Conservation (phyloP, 441 rosid genomes). For the Adansonia rubrostipa region DNA sequence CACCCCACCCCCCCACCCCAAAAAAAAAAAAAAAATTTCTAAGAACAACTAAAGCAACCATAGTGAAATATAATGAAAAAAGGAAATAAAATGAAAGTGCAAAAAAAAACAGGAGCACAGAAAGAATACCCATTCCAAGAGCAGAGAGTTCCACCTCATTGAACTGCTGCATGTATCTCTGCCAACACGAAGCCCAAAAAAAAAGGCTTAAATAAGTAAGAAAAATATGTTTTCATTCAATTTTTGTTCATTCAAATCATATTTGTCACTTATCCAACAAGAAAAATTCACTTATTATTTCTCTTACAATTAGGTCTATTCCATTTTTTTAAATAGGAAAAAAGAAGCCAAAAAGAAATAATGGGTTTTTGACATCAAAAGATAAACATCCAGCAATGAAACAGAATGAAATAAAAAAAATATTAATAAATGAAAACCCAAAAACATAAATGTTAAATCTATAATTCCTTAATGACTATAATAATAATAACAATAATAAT, state of each 20-base stretch:
- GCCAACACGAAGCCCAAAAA: constrained; percentile 29
- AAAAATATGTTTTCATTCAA: neutral
- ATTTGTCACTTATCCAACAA: neutral
- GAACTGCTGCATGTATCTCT: constrained; percentile 94
- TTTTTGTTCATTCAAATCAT: neutral
- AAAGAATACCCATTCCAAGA: constrained; percentile 85
- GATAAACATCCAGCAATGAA: neutral
- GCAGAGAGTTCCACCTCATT: constrained; percentile 87
- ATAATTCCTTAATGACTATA: neutral
- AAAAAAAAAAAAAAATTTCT: too few relatives aligned
- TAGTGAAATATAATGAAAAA: too few relatives aligned
- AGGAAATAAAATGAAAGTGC: constrained; percentile 16
- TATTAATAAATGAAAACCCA: neutral
- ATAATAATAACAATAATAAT: neutral
- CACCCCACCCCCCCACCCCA: neutral
- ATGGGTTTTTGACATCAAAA: neutral
- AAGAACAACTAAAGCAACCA: neutral
- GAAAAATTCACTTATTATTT: too few relatives aligned
- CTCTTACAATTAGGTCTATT: neutral
- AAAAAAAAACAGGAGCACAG: neutral
- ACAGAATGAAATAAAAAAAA: neutral
- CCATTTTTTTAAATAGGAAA: too few relatives aligned
- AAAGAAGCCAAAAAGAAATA: too few relatives aligned
- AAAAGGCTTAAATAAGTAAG: constrained; percentile 8
- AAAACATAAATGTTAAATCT: neutral